A percentile compares a stretch with the other conserved stretches of the same genome.
These are phyloP conservation scores for Amorphotheca resinae DNA, from an alignment of 495 filamentous ascomycete species.

Conservation along the genomic window DNA sequence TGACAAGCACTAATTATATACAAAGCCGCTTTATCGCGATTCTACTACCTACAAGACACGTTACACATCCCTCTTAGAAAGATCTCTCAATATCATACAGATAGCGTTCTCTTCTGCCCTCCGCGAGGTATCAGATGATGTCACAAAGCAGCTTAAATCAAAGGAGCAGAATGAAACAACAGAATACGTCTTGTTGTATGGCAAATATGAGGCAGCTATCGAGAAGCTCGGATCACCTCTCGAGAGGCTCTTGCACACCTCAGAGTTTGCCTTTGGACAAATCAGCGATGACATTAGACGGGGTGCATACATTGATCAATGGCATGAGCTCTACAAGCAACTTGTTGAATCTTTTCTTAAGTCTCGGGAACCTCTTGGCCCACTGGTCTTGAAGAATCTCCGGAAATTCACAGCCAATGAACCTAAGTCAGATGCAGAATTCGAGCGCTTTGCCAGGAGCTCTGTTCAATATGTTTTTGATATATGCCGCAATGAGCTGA, in stretches of 20 bases:
- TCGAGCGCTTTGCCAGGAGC: slow-evolving; percentile 36
- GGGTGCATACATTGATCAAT: slow-evolving; percentile 52
- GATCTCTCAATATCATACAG: slow-evolving; percentile 41
- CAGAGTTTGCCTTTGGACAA: slow-evolving; percentile 47
- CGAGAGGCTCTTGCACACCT: slow-evolving; percentile 47
- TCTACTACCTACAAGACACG: slow-evolving; percentile 79
- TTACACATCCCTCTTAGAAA: slow-evolving; percentile 65
- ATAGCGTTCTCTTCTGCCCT: slow-evolving; percentile 29
- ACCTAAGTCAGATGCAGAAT: slow-evolving; percentile 40
- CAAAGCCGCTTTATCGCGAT: slow-evolving; percentile 70
- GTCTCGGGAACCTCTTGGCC: slow-evolving; percentile 37
- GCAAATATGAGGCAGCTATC: slow-evolving; percentile 58
- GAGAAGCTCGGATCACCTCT: slow-evolving; percentile 57
- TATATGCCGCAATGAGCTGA: slow-evolving; percentile 35
- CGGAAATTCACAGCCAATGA: slow-evolving; percentile 35
- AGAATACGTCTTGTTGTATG: slow-evolving; percentile 62
- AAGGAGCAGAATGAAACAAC: slow-evolving; percentile 65
- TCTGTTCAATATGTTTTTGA: slow-evolving; percentile 29
- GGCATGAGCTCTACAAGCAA: slow-evolving; percentile 45
- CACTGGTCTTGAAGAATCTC: slow-evolving; percentile 26
- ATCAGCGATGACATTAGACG: slow-evolving; percentile 55
- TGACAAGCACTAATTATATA: not conserved
- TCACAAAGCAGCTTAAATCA: slow-evolving; percentile 56
- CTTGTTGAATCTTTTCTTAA: slow-evolving; percentile 49
- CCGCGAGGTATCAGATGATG: slow-evolving; percentile 56